These are phyloP conservation scores for Arabidopsis hybrid DNA, from an alignment of 441 rosid genomes.

Conservation along the genomic window DNA sequence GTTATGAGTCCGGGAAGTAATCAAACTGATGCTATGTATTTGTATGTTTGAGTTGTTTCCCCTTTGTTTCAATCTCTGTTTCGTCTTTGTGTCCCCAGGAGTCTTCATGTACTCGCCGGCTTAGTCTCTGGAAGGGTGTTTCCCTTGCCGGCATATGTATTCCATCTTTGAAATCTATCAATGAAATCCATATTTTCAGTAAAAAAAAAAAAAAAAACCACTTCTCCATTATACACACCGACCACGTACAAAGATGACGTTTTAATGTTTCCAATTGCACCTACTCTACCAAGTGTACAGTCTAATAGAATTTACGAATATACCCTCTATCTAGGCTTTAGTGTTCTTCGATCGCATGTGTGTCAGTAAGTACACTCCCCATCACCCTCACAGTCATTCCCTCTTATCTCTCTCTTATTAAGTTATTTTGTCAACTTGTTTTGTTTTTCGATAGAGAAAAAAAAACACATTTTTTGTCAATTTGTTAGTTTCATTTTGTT, in stretches of 20 bases:
- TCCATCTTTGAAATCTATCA: no score
- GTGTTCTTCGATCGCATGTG: conserved; percentile 12
- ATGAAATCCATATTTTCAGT: no score
- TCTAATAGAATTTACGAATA: background rate
- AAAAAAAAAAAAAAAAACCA: no score
- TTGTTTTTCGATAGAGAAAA: background rate
- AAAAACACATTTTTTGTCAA: background rate
- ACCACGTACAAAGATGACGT: background rate
- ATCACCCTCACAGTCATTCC: conserved; percentile 1
- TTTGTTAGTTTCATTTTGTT: background rate
- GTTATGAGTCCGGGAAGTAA: no score
- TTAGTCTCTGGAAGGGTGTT: no score
- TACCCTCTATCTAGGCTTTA: background rate
- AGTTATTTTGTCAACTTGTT: background rate
- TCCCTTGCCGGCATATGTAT: no score
- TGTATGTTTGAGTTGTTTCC: no score
- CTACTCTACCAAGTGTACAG: background rate
- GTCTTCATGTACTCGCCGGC: no score
- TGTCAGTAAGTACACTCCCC: conserved; percentile 24
- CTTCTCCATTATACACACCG: background rate
- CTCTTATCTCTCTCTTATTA: background rate
- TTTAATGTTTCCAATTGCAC: background rate
- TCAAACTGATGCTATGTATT: no score
- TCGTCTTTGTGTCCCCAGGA: no score
- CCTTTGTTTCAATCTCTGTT: no score